A percentile compares a stretch with the other conserved stretches of the same genome.
Evolutionary conservation across 169 alveolate species (phyloP).

Genomic region (Eimeria maxima): DNA sequence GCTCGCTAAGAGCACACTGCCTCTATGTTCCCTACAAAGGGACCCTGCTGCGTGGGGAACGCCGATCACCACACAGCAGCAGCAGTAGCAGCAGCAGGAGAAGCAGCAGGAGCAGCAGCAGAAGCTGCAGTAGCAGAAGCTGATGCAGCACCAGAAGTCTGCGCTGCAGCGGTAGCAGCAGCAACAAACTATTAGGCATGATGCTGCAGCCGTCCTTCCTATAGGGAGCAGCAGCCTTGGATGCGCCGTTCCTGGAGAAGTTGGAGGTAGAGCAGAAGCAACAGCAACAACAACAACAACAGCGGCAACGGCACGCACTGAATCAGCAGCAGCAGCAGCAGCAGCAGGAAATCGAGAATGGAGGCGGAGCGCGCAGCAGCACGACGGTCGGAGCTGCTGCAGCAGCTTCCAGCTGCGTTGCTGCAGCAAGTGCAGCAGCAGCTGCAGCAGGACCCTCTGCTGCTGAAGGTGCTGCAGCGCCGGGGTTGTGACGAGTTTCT

Average conservation of each 20-base stretch:
- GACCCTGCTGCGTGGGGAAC: not conserved
- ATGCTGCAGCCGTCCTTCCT: not conserved
- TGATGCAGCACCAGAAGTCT: not conserved
- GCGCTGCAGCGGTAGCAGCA: not conserved
- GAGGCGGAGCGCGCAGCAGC: not conserved
- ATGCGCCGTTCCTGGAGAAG: not conserved
- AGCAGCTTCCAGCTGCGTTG: constrained; percentile 44
- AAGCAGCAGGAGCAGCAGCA: too few relatives aligned
- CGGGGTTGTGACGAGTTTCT: constrained; percentile 63
- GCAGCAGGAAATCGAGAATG: constrained; percentile 15
- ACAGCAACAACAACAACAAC: not conserved
- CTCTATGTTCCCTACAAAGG: not conserved
- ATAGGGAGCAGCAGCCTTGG: not conserved
- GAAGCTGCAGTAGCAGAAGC: not conserved
- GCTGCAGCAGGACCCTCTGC: constrained; percentile 73
- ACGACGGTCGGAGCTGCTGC: constrained; percentile 59
- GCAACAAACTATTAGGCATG: not conserved
- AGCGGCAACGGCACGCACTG: not conserved
- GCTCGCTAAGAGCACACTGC: not conserved
- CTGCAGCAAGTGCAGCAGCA: constrained; percentile 64
- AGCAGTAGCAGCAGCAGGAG: too few relatives aligned
- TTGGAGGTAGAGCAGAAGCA: too few relatives aligned
- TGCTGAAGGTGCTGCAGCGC: constrained; percentile 59
- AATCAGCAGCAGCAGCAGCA: constrained; percentile 42
- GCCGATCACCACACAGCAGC: too few relatives aligned